These are phyloP conservation scores for Fusarium sp. DNA, from an alignment of 2,329 filamentous ascomycete genomes.

Conservation along the genomic window DNA sequence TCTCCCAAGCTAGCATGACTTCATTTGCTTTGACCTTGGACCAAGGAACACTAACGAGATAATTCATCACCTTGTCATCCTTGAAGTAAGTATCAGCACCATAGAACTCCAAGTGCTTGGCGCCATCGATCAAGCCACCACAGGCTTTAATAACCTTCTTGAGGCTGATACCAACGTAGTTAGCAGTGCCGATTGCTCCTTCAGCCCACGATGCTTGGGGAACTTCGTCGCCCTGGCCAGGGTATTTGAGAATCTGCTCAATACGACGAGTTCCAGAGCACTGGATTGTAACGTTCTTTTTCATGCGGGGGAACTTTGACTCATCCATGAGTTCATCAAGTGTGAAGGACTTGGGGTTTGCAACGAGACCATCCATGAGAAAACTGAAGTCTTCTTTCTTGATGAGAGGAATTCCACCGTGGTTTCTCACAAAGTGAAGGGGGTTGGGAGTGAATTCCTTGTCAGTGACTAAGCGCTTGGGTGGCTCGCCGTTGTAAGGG, in stretches of 20 bases:
- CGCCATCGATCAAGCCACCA: conserved; percentile 66
- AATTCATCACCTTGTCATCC: conserved; percentile 72
- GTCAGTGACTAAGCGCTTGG: conserved; percentile 66
- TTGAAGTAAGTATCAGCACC: conserved; percentile 82
- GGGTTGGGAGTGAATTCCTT: conserved; percentile 70
- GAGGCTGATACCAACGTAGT: conserved; percentile 71
- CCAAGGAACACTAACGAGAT: conserved; percentile 74
- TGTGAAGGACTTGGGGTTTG: conserved; percentile 66
- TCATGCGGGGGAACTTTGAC: conserved; percentile 67
- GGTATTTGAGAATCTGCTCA: conserved; percentile 74
- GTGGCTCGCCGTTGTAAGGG: conserved; percentile 73
- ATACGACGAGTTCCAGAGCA: conserved; percentile 76
- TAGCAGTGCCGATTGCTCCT: conserved; percentile 75
- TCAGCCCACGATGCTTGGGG: conserved; percentile 69
- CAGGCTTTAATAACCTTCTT: conserved; percentile 79
- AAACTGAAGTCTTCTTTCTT: conserved; percentile 66
- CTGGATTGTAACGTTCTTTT: conserved; percentile 71
- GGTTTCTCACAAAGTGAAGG: conserved; percentile 75
- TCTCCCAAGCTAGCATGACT: conserved; percentile 76
- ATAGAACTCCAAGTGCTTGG: conserved; percentile 74
- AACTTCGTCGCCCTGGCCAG: conserved; percentile 74
- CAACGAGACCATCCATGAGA: conserved; percentile 70
- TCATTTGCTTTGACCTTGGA: conserved; percentile 75
- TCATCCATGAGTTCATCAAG: conserved; percentile 72
- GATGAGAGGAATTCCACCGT: conserved; percentile 77